Base-by-base conservation (phyloP, 805 yeast species). In the Zygosaccharomyces pseudorouxii region DNA sequence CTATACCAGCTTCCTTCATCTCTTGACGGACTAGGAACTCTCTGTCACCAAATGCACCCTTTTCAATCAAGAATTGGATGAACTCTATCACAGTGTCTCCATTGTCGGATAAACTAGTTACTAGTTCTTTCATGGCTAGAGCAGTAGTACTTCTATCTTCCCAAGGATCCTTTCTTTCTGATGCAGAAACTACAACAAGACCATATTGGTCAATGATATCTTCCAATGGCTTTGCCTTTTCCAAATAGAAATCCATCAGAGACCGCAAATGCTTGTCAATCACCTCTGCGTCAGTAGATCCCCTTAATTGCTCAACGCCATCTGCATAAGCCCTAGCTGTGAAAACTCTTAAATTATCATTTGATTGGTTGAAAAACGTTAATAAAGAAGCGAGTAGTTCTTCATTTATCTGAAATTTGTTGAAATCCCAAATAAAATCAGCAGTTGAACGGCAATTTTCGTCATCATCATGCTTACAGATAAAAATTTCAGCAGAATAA, bases 1-100 rank as follows among this genome's bases (percentile, higher is more conserved):
- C 80, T 49, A 87, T 75, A 43, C 96, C 98, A n/a, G 97, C 93
- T 47, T 85, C 92, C 60, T 88, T 89, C 63, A 89, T 75, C 61
- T 86, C 95, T 52, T 82, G 86, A 46, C 93, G 78, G 3, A 89
- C 96, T 45, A 79, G 67, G 0, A 77, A 69, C 50, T 86, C 86
- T 49, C 77, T 74, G 62, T 90, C 98, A 25, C 88, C 89, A 38
- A 89, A 71, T 0, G 92, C 86, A 39, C 77, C 75, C 42, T 74
- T 78, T 14, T 77, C 71, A 25, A 84, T 78, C 46, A 88, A 69
- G 63, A 87, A 88, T 19, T 68, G 65, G 58, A 89, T 78, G n/a
- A 88, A 64, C 25, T 66, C 62, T 10, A 76, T 74, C 31, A 88
- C 78, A 6, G 76, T 67, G 1, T 64, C 62, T 7, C 55, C 55